Evolutionary conservation across 148 eudicot species (phyloP), one percentile per base, ranked within the genome.

Genomic region (Salicornia ramosissima): DNA sequence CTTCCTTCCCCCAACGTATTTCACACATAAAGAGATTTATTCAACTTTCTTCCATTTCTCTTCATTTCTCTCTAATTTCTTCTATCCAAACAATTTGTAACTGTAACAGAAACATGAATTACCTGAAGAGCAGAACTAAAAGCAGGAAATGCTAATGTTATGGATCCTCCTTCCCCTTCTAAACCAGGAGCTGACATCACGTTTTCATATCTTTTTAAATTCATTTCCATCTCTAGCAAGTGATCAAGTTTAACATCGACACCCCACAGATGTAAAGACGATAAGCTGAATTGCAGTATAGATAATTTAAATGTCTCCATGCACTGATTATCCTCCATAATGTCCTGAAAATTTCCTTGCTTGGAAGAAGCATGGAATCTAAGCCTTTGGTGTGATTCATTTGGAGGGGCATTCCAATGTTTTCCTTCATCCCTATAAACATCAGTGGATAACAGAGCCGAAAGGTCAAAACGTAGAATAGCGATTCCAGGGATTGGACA

Each of bases 191-290:
- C 85, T 60, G 86, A 77, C 67, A 72, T 74, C 68, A 91, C 80
- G 62, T 71, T 70, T 39, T 82, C 75, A 45, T 96, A 88, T 77
- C 78, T 82, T 69, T 81, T 83, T 13, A 94, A 78, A 79, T 83
- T 81, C 97, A 94, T 87, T 69, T 91, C 99, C 80, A 71, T 72
- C 59, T 78, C 56, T 64, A 94, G 76, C 82, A 94, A 73, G 58
- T 80, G 71, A 73, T 94, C 99, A 74, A 94, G 88, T 65, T 85
- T 87, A 60, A 39, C 24, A 74, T 94, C 91, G 65, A 91, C 91
- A 74, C 81, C 78, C 99, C 99, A 94, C 64, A 94, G 59, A 82
- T 94, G 99, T 85, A 94, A 78, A 77, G 88, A 77, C 8, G 97
- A 90, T 78, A 94, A 81, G 79, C 96, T 83, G 72, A 94, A 91